Conservation (phyloP, 768 basidiomycete genomes). For the Lactarius psammicola region DNA sequence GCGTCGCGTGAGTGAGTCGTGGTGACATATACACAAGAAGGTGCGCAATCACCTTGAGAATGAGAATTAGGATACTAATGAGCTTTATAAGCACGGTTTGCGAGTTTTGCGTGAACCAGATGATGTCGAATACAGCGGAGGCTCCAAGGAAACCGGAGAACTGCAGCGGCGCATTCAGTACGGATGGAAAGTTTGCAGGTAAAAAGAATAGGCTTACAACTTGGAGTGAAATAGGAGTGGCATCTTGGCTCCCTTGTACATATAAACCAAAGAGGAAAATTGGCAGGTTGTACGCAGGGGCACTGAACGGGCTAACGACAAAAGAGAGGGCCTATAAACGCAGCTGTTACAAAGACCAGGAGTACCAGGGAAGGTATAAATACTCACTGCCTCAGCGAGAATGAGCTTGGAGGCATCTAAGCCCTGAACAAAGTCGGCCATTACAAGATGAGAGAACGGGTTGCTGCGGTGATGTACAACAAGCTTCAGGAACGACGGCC, state of each 20-base stretch:
- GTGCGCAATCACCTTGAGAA: slow-evolving; percentile 39
- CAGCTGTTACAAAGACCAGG: neutral
- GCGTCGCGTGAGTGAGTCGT: neutral
- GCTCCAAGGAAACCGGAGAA: slow-evolving; percentile 61
- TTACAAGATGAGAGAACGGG: slow-evolving; percentile 27
- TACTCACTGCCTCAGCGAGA: slow-evolving; percentile 54
- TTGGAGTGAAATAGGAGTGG: slow-evolving; percentile 56
- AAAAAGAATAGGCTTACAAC: slow-evolving; percentile 42
- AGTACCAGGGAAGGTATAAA: neutral
- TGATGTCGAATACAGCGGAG: slow-evolving; percentile 65
- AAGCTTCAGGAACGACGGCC: neutral
- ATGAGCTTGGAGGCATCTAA: slow-evolving; percentile 74
- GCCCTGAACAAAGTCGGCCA: slow-evolving; percentile 65
- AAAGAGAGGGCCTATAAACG: slow-evolving; percentile 58
- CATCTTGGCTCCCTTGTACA: slow-evolving; percentile 67
- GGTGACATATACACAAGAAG: neutral
- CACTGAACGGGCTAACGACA: slow-evolving; percentile 49
- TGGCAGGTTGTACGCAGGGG: slow-evolving; percentile 77
- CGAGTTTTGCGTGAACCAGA: slow-evolving; percentile 61
- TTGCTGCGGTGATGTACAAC: neutral
- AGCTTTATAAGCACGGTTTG: slow-evolving; percentile 57
- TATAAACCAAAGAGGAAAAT: slow-evolving; percentile 77
- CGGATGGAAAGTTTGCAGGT: too few species aligned
- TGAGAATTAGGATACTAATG: slow-evolving; percentile 43
- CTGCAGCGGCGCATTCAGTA: slow-evolving; percentile 37